Evolutionary conservation across 2,329 filamentous ascomycete species (phyloP).

Genomic region (Fonsecaea pugnacius): DNA sequence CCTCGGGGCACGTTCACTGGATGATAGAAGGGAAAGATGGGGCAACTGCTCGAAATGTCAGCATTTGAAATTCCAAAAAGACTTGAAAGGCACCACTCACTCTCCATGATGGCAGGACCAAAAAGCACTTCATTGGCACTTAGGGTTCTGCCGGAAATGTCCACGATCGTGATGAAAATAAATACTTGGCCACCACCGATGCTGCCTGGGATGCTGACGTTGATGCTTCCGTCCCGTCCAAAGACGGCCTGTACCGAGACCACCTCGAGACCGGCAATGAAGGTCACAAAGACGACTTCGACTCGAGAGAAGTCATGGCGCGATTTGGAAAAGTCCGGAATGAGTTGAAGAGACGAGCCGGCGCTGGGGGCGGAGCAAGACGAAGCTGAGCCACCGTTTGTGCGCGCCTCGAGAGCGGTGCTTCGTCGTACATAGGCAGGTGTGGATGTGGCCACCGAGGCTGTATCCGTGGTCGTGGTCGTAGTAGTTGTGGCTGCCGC

Average conservation of each 20-base stretch:
- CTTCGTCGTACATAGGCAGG: conserved; percentile 1
- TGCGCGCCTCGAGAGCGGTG: conserved; percentile 11
- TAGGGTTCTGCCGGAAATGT: conserved; percentile 30
- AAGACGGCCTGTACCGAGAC: conserved; percentile 27
- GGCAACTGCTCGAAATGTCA: conserved; percentile 19
- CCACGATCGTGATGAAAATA: conserved; percentile 35
- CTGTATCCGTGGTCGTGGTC: conserved; percentile 6
- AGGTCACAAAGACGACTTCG: conserved; percentile 32
- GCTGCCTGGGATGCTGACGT: conserved; percentile 27
- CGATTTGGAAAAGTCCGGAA: conserved; percentile 31
- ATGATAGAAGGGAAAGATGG: conserved; percentile 22
- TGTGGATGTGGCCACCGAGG: neutral
- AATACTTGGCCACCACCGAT: conserved; percentile 34
- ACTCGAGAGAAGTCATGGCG: conserved; percentile 23
- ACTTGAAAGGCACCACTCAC: conserved; percentile 22
- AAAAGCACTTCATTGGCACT: conserved; percentile 33
- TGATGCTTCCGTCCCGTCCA: conserved; percentile 19
- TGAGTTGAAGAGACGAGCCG: conserved; percentile 30
- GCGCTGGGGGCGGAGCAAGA: conserved; percentile 27
- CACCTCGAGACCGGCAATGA: conserved; percentile 35
- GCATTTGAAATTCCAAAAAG: neutral
- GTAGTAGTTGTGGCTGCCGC: too few relatives aligned
- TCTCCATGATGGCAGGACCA: conserved; percentile 37
- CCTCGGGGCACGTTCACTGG: conserved; percentile 1
- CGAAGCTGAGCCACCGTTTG: neutral